Evolutionary conservation across 1,139 yeast genomes (phyloP).

Genomic region (Taphrina deformans): DNA sequence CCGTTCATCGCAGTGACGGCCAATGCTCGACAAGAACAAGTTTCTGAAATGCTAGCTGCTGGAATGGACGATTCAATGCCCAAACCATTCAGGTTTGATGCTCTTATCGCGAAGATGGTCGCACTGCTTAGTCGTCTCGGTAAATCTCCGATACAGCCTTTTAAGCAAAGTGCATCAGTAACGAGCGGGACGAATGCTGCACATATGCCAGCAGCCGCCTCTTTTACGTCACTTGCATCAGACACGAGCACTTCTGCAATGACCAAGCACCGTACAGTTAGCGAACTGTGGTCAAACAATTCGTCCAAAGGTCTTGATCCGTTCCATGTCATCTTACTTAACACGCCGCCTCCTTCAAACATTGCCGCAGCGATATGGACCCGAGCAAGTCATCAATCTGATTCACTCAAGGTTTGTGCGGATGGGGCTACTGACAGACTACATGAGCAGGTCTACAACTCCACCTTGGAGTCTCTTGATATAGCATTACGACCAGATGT

Average conservation of each 20-base stretch:
- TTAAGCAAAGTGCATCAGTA: neutral
- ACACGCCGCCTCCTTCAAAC: neutral
- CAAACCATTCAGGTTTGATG: conserved; percentile 31
- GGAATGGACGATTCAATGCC: conserved; percentile 33
- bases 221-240: neutral
- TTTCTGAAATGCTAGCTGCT: conserved; percentile 25
- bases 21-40: conserved; percentile 31
- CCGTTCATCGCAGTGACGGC: conserved; percentile 31
- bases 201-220: neutral
- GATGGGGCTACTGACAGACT: conserved; percentile 29
- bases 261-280: neutral
- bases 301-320: neutral
- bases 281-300: neutral
- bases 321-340: conserved; percentile 2
- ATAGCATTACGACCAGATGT: neutral
- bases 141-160: neutral
- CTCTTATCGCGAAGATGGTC: conserved; percentile 12
- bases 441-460: neutral
- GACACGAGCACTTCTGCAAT: neutral
- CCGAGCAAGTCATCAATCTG: neutral
- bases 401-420: conserved; percentile 4
- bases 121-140: conserved; percentile 5
- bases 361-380: neutral
- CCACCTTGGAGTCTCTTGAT: neutral
- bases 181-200: neutral